A percentile compares a stretch with the other conserved stretches of the same genome.
Evolutionary conservation across 768 basidiomycete species (phyloP).

Genomic region (Saitozyma podzolica): DNA sequence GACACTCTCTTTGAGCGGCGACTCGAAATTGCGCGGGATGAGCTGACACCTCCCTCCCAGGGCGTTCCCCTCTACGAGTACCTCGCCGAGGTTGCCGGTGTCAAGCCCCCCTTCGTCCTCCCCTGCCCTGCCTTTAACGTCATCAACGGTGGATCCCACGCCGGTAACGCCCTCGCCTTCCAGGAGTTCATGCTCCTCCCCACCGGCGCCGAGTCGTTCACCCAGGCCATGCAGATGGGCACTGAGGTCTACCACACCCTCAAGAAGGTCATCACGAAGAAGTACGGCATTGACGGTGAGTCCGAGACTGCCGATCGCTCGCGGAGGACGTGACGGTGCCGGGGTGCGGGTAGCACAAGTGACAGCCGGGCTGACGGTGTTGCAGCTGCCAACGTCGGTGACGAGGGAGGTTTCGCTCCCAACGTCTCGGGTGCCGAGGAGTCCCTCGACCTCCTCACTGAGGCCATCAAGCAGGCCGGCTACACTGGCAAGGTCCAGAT

Average conservation of each 20-base stretch:
- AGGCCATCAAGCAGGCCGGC: slow-evolving; percentile 97
- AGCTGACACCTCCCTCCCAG: slow-evolving; percentile 33
- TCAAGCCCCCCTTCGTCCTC: slow-evolving; percentile 89
- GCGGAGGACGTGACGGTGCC: neutral
- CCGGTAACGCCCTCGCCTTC: slow-evolving; percentile 99
- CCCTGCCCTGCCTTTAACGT: slow-evolving; percentile 96
- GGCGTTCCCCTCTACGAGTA: slow-evolving; percentile 93
- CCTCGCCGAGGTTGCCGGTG: slow-evolving; percentile 91
- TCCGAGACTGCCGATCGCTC: slow-evolving; percentile 6
- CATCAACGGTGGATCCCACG: slow-evolving; percentile 99
- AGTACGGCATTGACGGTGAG: slow-evolving; percentile 97
- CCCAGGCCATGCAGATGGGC: slow-evolving; percentile 95
- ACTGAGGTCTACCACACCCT: slow-evolving; percentile 96
- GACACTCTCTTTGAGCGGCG: neutral
- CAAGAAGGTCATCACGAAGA: slow-evolving; percentile 98
- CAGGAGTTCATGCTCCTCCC: slow-evolving; percentile 99
- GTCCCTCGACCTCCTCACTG: slow-evolving; percentile 88
- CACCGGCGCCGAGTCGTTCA: slow-evolving; percentile 85
- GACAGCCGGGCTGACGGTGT: neutral
- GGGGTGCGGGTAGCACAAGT: neutral
- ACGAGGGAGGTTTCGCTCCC: slow-evolving; percentile 99
- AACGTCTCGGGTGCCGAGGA: slow-evolving; percentile 97
- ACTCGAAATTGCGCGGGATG: too few species aligned
- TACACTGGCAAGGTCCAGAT: slow-evolving; percentile 99
- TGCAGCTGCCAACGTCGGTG: slow-evolving; percentile 95